phyloP scores from a whole-genome alignment of 257 asterid genomes.

The Plantago elongata region DNA sequence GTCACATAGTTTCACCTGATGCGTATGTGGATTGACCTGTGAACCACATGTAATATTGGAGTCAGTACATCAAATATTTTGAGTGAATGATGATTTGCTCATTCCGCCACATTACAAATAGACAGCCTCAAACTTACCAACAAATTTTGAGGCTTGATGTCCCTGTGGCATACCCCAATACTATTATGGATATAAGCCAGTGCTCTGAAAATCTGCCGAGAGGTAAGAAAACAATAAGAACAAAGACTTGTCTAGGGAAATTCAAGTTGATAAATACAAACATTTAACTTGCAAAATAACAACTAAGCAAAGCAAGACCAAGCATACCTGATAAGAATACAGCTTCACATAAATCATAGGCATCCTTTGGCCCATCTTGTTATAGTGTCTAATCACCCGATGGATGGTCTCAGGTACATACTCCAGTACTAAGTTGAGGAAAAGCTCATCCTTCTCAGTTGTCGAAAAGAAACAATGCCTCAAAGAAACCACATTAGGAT shows the following conservation, averaged over 20 bases:
- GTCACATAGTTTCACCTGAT: conserved; percentile 88
- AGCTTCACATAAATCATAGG: conserved; percentile 68
- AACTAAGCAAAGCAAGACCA: not conserved
- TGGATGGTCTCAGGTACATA: conserved; percentile 80
- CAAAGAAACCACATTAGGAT: conserved; percentile 70
- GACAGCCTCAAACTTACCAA: conserved; percentile 45
- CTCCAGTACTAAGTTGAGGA: conserved; percentile 83
- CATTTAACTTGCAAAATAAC: not conserved
- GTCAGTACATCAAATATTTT: not conserved
- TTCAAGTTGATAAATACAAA: not conserved
- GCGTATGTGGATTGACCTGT: conserved; percentile 86
- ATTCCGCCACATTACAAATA: not conserved
- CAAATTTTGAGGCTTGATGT: conserved; percentile 90
- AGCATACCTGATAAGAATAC: conserved; percentile 71
- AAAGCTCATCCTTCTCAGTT: conserved; percentile 75
- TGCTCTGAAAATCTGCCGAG: conserved; percentile 74
- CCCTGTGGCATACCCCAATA: conserved; percentile 84
- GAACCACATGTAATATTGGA: not conserved
- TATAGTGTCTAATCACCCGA: conserved; percentile 73
- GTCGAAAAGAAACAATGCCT: conserved; percentile 81
- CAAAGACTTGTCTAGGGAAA: not conserved
- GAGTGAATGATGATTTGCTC: not conserved
- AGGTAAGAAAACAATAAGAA: not conserved
- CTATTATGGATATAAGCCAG: conserved; percentile 71
- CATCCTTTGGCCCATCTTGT: conserved; percentile 68